These are phyloP conservation scores for Komagataella pastoris DNA, from an alignment of 805 yeast genomes.

Conservation along the genomic window DNA sequence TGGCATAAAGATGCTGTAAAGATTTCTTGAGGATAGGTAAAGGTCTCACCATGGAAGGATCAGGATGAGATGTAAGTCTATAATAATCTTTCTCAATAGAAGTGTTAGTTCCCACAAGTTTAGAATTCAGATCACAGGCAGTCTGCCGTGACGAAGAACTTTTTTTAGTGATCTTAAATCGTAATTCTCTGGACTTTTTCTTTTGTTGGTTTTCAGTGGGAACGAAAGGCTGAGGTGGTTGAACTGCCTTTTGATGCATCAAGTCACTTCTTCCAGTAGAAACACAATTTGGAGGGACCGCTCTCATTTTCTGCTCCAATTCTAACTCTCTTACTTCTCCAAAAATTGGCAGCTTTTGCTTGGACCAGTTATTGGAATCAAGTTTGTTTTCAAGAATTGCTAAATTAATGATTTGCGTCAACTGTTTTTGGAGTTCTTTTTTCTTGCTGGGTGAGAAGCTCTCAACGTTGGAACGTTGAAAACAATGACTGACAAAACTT, in stretches of 20 bases:
- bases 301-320: not conserved
- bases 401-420: constrained; percentile 31
- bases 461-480: constrained; percentile 23
- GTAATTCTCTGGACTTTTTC: not conserved
- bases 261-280: not conserved
- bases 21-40: constrained; percentile 44
- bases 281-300: no score
- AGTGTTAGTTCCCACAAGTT: constrained; percentile 47
- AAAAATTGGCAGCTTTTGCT: constrained; percentile 33
- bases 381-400: constrained; percentile 32
- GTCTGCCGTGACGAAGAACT: not conserved
- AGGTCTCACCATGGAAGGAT: constrained; percentile 77
- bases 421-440: constrained; percentile 30
- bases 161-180: not conserved
- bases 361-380: constrained; percentile 39
- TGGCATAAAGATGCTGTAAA: constrained; percentile 34
- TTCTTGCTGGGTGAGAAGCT: constrained; percentile 18
- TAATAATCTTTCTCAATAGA: constrained; percentile 66
- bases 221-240: not conserved
- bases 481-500: constrained; percentile 33
- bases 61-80: constrained; percentile 84
- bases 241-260: not conserved
- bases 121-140: not conserved
- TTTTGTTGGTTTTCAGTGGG: not conserved
- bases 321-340: constrained; percentile 6